Percentiles rank a stretch among this genome's conserved stretches.
phyloP scores from a whole-genome alignment of 768 basidiomycete species.

The Galerina sulciceps region DNA sequence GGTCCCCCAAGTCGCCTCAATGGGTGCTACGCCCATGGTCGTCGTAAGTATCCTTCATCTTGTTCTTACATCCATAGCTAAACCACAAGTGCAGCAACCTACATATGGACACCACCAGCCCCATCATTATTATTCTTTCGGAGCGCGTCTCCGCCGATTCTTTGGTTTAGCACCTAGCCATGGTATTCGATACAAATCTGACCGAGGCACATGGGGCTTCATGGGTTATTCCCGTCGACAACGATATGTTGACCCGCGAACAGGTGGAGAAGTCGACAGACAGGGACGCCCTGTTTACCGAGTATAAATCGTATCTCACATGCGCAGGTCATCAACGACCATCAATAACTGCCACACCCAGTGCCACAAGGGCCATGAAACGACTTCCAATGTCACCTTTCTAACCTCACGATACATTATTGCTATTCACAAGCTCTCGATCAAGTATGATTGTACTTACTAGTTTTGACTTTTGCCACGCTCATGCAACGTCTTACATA shows the following conservation, averaged over 20 bases:
- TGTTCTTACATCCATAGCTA: background rate
- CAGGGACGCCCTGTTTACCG: conserved; percentile 58
- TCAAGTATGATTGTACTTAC: too few relatives aligned
- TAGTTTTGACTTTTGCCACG: too few relatives aligned
- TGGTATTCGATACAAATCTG: conserved; percentile 46
- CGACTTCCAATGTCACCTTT: too few relatives aligned
- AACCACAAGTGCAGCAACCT: conserved; percentile 28
- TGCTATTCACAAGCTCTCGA: too few relatives aligned
- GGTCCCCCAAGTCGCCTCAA: conserved; percentile 26
- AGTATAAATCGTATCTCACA: conserved; percentile 33
- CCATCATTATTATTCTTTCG: conserved; percentile 37
- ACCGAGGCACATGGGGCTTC: conserved; percentile 56
- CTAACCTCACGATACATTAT: too few relatives aligned
- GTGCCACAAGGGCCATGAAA: background rate
- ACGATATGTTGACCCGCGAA: conserved; percentile 52
- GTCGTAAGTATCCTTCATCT: conserved; percentile 24
- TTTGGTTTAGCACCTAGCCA: conserved; percentile 51
- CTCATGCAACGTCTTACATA: too few relatives aligned
- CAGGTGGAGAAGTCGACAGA: conserved; percentile 57
- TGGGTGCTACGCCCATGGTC: conserved; percentile 28
- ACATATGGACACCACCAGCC: conserved; percentile 23
- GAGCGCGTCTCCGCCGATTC: conserved; percentile 55
- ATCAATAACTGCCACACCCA: background rate
- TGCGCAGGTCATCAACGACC: too few relatives aligned
- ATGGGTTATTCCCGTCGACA: conserved; percentile 55